Conservation (phyloP, 2,329 filamentous ascomycete species). For the Xylaria hypoxylon region DNA sequence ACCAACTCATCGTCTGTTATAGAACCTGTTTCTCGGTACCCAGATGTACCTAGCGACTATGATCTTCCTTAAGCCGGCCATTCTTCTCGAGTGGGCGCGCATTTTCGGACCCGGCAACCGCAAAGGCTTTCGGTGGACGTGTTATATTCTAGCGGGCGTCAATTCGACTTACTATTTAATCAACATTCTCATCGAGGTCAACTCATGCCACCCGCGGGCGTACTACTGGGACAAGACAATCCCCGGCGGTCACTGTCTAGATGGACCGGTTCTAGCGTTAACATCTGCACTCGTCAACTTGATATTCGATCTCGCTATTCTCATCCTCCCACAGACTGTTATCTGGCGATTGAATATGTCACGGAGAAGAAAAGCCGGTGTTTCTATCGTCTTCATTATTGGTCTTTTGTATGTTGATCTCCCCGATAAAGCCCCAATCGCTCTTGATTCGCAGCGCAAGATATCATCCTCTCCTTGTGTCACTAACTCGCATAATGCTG, state of each 20-base stretch:
- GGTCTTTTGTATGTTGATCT: slow-evolving; percentile 41
- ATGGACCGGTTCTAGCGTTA: slow-evolving; percentile 23
- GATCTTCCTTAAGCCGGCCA: slow-evolving; percentile 53
- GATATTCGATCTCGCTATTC: slow-evolving; percentile 43
- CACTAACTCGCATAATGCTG: neutral
- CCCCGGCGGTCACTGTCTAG: slow-evolving; percentile 34
- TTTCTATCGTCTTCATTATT: slow-evolving; percentile 46
- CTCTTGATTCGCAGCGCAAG: neutral
- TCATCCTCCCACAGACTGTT: slow-evolving; percentile 46
- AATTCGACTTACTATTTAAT: slow-evolving; percentile 31
- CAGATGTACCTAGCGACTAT: slow-evolving; percentile 10
- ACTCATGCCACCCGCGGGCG: neutral
- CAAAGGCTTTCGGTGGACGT: slow-evolving; percentile 41
- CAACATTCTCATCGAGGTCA: slow-evolving; percentile 1
- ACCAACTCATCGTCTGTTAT: neutral
- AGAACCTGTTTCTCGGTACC: neutral
- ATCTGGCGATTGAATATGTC: slow-evolving; percentile 49
- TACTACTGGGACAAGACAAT: slow-evolving; percentile 40
- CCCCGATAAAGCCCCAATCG: neutral
- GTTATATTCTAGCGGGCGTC: slow-evolving; percentile 34
- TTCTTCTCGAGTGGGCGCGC: slow-evolving; percentile 57
- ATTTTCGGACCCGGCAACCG: slow-evolving; percentile 40
- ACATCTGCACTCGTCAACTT: slow-evolving; percentile 42
- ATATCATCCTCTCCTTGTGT: neutral
- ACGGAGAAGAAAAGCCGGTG: slow-evolving; percentile 43